These are phyloP conservation scores for Stagonosporopsis tanaceti DNA, from an alignment of 2,329 filamentous ascomycete genomes.

Conservation along the genomic window DNA sequence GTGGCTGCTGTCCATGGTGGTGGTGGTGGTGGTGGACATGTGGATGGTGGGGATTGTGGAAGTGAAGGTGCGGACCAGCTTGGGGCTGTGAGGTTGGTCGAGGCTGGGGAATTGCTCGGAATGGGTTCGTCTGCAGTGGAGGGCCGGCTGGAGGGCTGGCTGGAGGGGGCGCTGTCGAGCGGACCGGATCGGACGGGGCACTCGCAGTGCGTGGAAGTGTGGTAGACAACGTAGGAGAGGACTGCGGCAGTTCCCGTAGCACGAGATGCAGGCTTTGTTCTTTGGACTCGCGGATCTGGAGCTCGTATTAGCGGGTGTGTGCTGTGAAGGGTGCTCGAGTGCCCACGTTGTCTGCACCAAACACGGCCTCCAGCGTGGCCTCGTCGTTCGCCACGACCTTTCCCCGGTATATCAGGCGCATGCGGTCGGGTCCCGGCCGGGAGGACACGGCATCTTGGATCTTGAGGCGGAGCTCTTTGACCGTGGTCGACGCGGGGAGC, in stretches of 20 bases:
- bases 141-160: conserved; percentile 26
- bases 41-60: conserved; percentile 23
- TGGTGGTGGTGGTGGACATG: conserved; percentile 25
- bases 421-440: conserved; percentile 50
- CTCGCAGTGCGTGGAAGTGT: conserved; percentile 1
- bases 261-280: conserved; percentile 51
- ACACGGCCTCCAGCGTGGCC: conserved; percentile 58
- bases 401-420: conserved; percentile 67
- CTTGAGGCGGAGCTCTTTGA: conserved; percentile 61
- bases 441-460: conserved; percentile 60
- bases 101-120: conserved; percentile 33
- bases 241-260: conserved; percentile 43
- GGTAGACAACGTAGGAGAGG: not conserved
- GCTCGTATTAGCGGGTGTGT: conserved; percentile 21
- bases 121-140: conserved; percentile 42
- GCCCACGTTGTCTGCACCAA: conserved; percentile 61
- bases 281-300: conserved; percentile 45
- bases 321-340: not conserved
- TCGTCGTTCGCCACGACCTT: conserved; percentile 60
- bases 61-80: not conserved
- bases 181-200: not conserved
- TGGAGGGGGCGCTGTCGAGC: conserved; percentile 12
- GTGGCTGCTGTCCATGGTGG: conserved; percentile 27
- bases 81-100: conserved; percentile 42
- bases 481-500: conserved; percentile 52